Evolutionary conservation across 805 yeast species (phyloP), one percentile per base, ranked within the genome.

Genomic region (Yamadazyma sp.): DNA sequence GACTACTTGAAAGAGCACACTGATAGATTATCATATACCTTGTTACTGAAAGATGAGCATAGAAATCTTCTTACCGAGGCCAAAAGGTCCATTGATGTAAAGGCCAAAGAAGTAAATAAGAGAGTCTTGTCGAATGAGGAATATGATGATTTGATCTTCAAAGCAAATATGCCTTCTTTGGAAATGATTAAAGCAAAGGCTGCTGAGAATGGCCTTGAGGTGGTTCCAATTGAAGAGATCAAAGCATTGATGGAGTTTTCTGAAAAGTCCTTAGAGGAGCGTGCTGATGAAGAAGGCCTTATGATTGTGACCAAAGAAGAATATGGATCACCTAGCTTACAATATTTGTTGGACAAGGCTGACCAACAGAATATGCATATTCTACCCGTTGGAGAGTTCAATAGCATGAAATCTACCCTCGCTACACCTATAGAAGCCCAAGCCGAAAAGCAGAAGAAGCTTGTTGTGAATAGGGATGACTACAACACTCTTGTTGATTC

Each of bases 81-180:
- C 9, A 33, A 24, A 3, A 50, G 50, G 34, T 54, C 58, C 6
- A 52, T 62, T 3, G 56, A 47, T 4, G 56, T 52, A n/a, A 52
- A 54, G 51, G 62, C 59, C 5, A 36, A 40, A 20, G 59, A 49
- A 25, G 31, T 32, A 5, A 27, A 31, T 7, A 37, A 35, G 35
- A 46, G 37, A 23, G 12, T 46, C 8, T 32, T 55, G 4, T 32
- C 47, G 15, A 32, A 41, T 11, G 52, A 50, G 11, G 54, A 55
- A 28, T 60, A 62, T 32, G 67, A 65, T 16, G 57, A 62, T 20
- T 50, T 67, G 30, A 48, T 59, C 10, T 34, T 52, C 10, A 49
- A 48, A 27, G 64, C 62, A 1, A 49, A 55, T 20, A 62, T 54
- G 38, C 60, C 62, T 7, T 46, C 60, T 3, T 39, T 60, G 23